A percentile compares a stretch with the other conserved stretches of the same genome.
Evolutionary conservation across 1,284 basidiomycete genomes (phyloP).

Genomic region (Hymenochaete sp.): DNA sequence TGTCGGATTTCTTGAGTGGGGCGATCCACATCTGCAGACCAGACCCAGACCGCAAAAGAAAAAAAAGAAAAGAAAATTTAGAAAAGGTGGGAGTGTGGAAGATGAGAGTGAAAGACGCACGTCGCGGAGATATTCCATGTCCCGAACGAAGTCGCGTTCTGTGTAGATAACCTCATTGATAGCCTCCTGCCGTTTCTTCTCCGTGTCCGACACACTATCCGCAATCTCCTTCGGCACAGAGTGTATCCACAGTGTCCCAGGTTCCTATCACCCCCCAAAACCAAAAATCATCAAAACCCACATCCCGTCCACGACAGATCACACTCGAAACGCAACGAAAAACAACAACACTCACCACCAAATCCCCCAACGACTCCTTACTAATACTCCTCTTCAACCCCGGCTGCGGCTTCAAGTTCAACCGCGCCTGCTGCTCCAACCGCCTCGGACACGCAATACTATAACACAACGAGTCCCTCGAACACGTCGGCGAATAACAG

Average conservation of each 20-base stretch:
- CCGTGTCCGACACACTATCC: conserved; percentile 83
- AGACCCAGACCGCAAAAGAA: no score
- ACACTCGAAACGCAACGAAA: no score
- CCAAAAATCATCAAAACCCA: conserved; percentile 8
- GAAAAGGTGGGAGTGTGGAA: conserved; percentile 10
- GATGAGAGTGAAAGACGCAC: conserved; percentile 37
- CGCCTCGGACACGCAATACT: conserved; percentile 93
- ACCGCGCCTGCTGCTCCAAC: conserved; percentile 86
- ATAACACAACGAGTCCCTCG: conserved; percentile 88
- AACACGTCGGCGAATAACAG: conserved; percentile 98
- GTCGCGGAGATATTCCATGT: conserved; percentile 96
- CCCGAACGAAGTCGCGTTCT: conserved; percentile 94
- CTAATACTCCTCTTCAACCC: conserved; percentile 74
- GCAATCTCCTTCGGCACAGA: conserved; percentile 92
- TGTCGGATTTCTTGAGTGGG: conserved; percentile 67
- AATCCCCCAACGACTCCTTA: conserved; percentile 74
- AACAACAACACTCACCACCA: conserved; percentile 54
- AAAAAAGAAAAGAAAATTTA: conserved; percentile 4
- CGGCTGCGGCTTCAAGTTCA: conserved; percentile 90
- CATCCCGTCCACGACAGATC: no score
- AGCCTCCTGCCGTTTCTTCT: conserved; percentile 96
- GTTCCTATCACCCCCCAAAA: conserved; percentile 44
- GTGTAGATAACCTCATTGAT: conserved; percentile 99
- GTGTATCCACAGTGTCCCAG: conserved; percentile 94
- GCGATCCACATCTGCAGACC: conserved; percentile 93